Percentiles rank a stretch among this genome's conserved stretches.
Conservation (phyloP, 306 rosid genomes). For the Malus sieversii region DNA sequence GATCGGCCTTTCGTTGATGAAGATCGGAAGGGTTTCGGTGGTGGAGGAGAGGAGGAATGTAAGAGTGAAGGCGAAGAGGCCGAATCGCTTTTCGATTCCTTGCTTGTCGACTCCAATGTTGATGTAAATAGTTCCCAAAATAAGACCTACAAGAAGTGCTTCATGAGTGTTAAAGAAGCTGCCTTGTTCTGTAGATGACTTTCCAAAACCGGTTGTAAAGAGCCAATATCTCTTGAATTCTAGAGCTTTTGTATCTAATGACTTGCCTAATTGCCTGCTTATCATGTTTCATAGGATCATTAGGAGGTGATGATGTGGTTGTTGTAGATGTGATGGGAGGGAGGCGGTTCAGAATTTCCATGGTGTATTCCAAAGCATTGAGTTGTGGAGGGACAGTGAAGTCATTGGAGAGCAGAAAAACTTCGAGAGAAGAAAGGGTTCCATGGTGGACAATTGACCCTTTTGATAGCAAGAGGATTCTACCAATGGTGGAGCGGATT, state of each 20-base stretch:
- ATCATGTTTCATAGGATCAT: neutral
- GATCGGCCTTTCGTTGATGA: slow-evolving; percentile 82
- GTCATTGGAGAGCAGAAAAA: slow-evolving; percentile 43
- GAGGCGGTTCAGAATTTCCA: slow-evolving; percentile 63
- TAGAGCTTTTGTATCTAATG: slow-evolving; percentile 56
- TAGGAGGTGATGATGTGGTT: slow-evolving; percentile 14
- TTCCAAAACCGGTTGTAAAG: slow-evolving; percentile 71
- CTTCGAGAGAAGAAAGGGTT: slow-evolving; percentile 47
- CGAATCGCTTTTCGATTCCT: slow-evolving; percentile 81
- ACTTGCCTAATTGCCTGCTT: neutral
- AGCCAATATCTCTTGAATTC: slow-evolving; percentile 54
- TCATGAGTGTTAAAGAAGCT: slow-evolving; percentile 67
- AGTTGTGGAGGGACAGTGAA: slow-evolving; percentile 85
- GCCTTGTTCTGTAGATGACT: slow-evolving; percentile 70
- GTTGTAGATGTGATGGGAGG: slow-evolving; percentile 18
- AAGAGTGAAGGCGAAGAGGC: slow-evolving; percentile 82
- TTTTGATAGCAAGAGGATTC: slow-evolving; percentile 52
- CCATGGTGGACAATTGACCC: slow-evolving; percentile 80
- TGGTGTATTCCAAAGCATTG: slow-evolving; percentile 75
- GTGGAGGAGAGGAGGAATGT: slow-evolving; percentile 83
- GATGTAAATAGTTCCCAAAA: slow-evolving; percentile 82
- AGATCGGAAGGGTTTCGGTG: slow-evolving; percentile 84
- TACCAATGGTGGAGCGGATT: slow-evolving; percentile 65
- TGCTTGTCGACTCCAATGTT: slow-evolving; percentile 63
- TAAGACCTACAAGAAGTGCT: slow-evolving; percentile 78